Conservation (phyloP, 805 yeast genomes). For the Metschnikowia reukaufii region DNA sequence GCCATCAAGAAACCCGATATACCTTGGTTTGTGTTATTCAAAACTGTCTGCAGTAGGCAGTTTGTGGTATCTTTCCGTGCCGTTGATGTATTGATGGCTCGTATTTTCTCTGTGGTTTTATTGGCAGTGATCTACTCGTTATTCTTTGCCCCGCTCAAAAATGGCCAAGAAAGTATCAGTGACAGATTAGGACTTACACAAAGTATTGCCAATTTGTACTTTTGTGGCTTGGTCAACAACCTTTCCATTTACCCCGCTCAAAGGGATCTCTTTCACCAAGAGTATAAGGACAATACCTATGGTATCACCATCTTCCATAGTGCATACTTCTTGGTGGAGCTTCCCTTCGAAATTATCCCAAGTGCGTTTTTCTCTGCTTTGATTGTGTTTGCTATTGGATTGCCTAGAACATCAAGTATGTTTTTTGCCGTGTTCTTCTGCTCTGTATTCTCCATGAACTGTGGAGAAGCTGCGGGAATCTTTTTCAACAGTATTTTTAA, state of each 20-base stretch:
- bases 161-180: constrained; percentile 49
- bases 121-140: constrained; percentile 65
- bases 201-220: constrained; percentile 69
- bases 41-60: constrained; percentile 34
- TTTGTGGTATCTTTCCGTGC: constrained; percentile 34
- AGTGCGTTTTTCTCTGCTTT: constrained; percentile 59
- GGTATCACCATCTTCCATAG: constrained; percentile 62
- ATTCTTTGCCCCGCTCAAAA: constrained; percentile 50
- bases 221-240: constrained; percentile 77
- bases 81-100: constrained; percentile 59
- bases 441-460: constrained; percentile 54
- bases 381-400: constrained; percentile 67
- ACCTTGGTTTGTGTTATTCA: constrained; percentile 29
- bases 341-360: constrained; percentile 67
- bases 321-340: constrained; percentile 58
- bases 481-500: constrained; percentile 69
- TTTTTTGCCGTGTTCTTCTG: constrained; percentile 64
- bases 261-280: constrained; percentile 74
- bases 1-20: constrained; percentile 30
- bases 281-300: constrained; percentile 70
- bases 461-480: constrained; percentile 86
- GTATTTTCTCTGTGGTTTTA: constrained; percentile 63
- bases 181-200: constrained; percentile 77
- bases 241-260: constrained; percentile 74
- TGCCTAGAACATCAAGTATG: constrained; percentile 65